Percentiles rank a stretch among this genome's conserved stretches.
phyloP scores from a whole-genome alignment of 441 rosid species.

The Adansonia rubrostipa region DNA sequence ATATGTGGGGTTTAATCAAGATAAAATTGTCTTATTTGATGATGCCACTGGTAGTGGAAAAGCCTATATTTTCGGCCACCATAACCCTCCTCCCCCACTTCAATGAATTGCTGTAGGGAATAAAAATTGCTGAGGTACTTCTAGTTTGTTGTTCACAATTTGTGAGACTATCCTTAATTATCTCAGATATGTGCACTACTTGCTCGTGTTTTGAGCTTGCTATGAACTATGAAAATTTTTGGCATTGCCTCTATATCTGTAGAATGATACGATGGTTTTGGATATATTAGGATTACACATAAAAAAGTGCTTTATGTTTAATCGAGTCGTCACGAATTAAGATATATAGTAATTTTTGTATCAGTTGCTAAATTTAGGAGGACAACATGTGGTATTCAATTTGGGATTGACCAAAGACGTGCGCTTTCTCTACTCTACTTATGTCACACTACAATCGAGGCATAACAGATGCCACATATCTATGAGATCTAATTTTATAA shows the following conservation, averaged over 20 bases:
- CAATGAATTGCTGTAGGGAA: not conserved
- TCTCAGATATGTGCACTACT: constrained; percentile 2
- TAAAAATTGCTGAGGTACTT: not conserved
- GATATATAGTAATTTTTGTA: no score
- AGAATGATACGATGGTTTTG: constrained; percentile 33
- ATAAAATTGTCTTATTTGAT: constrained; percentile 94
- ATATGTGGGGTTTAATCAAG: constrained; percentile 94
- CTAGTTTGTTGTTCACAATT: not conserved
- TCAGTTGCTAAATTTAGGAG: no score
- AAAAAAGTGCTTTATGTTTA: no score
- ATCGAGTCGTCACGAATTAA: no score
- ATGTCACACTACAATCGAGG: no score
- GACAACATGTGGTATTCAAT: no score
- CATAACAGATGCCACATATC: no score
- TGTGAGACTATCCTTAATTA: not conserved
- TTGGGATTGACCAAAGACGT: no score
- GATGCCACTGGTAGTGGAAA: constrained; percentile 98
- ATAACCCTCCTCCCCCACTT: not conserved
- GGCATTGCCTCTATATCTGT: constrained; percentile 96
- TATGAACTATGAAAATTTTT: constrained; percentile 99
- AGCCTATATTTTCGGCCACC: constrained; percentile 27
- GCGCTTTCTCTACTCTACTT: no score
- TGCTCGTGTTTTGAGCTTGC: constrained; percentile 28
- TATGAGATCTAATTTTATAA: no score
- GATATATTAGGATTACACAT: no score